Evolutionary conservation across 768 basidiomycete genomes (phyloP).

Genomic region (Rhizopogon salebrosus): DNA sequence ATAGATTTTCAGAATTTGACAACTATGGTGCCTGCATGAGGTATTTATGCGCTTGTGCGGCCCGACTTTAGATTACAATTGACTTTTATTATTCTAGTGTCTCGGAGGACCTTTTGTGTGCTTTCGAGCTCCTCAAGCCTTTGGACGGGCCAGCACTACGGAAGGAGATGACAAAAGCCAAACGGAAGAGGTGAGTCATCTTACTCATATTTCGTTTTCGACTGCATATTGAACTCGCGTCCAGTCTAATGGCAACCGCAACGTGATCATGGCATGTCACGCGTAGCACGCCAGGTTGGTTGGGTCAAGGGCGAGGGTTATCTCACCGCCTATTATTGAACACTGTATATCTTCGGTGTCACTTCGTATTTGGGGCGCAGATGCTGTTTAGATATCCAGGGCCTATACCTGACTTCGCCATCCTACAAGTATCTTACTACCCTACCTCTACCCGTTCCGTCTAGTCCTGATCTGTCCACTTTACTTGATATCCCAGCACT

Average conservation of each 20-base stretch:
- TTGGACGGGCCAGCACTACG: slow-evolving; percentile 90
- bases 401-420: slow-evolving; percentile 21
- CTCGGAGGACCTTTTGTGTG: slow-evolving; percentile 94
- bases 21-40: slow-evolving; percentile 96
- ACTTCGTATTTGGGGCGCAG: neutral
- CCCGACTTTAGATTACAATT: slow-evolving; percentile 6
- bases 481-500: slow-evolving; percentile 24
- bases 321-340: neutral
- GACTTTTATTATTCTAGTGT: slow-evolving; percentile 47
- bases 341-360: neutral
- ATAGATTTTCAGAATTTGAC: slow-evolving; percentile 66
- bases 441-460: slow-evolving; percentile 14
- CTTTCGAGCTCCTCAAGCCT: slow-evolving; percentile 95
- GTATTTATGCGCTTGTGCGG: slow-evolving; percentile 30
- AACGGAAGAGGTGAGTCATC: slow-evolving; percentile 80
- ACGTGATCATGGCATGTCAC: slow-evolving; percentile 13
- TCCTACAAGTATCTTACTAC: slow-evolving; percentile 15
- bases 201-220: neutral
- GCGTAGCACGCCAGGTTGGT: neutral
- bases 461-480: slow-evolving; percentile 23
- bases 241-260: slow-evolving; percentile 29
- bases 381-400: slow-evolving; percentile 14
- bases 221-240: slow-evolving; percentile 2
- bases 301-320: slow-evolving; percentile 1
- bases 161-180: slow-evolving; percentile 98